These are phyloP conservation scores for Mucor lusitanicus DNA, from an alignment of 371 early-diverging fungal genomes.

Conservation along the genomic window DNA sequence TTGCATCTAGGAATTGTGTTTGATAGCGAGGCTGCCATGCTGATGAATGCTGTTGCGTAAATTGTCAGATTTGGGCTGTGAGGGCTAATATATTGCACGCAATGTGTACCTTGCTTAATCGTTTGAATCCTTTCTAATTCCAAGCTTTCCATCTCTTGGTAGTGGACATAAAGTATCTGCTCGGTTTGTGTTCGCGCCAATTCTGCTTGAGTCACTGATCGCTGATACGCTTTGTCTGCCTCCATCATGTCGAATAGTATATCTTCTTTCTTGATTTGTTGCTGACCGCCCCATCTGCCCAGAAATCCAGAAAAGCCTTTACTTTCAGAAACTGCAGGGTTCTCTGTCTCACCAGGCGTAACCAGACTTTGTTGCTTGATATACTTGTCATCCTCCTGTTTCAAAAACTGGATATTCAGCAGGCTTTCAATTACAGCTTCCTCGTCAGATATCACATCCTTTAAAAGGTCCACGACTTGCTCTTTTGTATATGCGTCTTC, in stretches of 20 bases:
- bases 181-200: conserved; percentile 62
- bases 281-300: conserved; percentile 21
- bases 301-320: conserved; percentile 16
- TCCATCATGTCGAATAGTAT: conserved; percentile 39
- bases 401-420: neutral
- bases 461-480: neutral
- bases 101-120: conserved; percentile 51
- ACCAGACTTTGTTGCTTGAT: neutral
- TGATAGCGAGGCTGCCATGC: conserved; percentile 64
- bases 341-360: neutral
- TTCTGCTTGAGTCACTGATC: conserved; percentile 61
- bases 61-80: neutral
- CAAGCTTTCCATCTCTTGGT: conserved; percentile 58
- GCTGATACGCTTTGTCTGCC: conserved; percentile 60
- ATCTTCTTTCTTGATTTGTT: conserved; percentile 13
- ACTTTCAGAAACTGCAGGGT: neutral
- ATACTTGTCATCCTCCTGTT: neutral
- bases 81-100: neutral
- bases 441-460: neutral
- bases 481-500: neutral
- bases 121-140: conserved; percentile 62
- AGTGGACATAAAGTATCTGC: conserved; percentile 61
- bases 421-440: neutral
- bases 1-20: conserved; percentile 59
- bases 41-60: conserved; percentile 54